Conservation (phyloP, 106 monocot genomes). For the Agapanthus africanus region DNA sequence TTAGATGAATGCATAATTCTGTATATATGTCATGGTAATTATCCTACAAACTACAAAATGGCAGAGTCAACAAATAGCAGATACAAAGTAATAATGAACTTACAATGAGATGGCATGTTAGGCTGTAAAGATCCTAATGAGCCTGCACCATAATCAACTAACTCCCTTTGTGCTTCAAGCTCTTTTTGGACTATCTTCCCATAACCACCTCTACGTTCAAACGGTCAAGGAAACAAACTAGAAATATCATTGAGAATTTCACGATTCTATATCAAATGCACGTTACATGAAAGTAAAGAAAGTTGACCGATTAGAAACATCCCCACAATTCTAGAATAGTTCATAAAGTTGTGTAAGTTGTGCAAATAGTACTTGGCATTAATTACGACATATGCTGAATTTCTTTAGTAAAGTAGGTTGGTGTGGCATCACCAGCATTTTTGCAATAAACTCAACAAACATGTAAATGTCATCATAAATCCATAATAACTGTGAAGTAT, state of each 20-base stretch:
- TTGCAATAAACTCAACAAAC: no score
- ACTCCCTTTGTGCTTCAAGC: conserved; percentile 75
- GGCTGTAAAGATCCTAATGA: conserved; percentile 60
- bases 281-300: not conserved
- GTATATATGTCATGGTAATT: not conserved
- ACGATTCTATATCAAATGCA: not conserved
- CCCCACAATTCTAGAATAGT: not conserved
- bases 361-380: no score
- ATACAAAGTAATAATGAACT: conserved; percentile 12
- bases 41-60: not conserved
- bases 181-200: conserved; percentile 96
- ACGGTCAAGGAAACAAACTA: conserved; percentile 69
- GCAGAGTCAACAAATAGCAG: not conserved
- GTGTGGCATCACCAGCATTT: no score
- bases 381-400: no score
- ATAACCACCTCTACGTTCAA: conserved; percentile 83
- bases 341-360: not conserved
- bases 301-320: not conserved
- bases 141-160: conserved; percentile 87
- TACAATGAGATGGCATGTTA: conserved; percentile 33
- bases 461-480: no score
- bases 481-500: no score
- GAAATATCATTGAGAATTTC: conserved; percentile 1
- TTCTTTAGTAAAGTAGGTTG: no score
- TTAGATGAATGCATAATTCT: not conserved